Evolutionary conservation across 2,329 filamentous ascomycete genomes (phyloP), one percentile per base, ranked within the genome.

Genomic region (Trichophyton verrucosum): DNA sequence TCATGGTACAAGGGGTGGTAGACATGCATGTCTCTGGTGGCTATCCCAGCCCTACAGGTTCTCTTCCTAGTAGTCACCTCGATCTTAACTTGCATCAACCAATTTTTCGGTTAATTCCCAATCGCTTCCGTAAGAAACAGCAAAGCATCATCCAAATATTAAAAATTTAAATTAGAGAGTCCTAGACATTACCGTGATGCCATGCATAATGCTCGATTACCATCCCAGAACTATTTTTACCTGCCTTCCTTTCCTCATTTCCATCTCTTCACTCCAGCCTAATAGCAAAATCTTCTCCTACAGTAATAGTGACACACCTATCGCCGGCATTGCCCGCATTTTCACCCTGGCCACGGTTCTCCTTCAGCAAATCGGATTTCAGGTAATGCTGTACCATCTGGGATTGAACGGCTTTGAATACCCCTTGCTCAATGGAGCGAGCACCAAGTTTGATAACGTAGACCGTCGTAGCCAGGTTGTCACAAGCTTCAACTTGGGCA

Each of bases 401-500:
- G 24, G 62, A 40, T 27, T 63, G 51, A 24, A 63, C 51, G 1
- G 62, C 55, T 15, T 20, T 59, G 20, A 60, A 47, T 6, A 65
- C 61, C 2, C 24, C 51, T 24, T 61, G 61, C 15, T 64, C 27
- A 36, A 64, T 62, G 22, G 53, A 61, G 3, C 61, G 59, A 44
- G 60, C 62, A n/a, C 64, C 64, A 15, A 57, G 46, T 7, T 20
- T 59, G 17, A 46, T 27, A 44, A 57, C 36, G 38, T 63, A 63
- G 42, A 36, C 22, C 8, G 11, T 40, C 24, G 40, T 20, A 7
- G 42, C 60, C 13, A 63, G 38, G 51, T 22, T 17, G 6, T n/a
- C n/a, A 51, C 57, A 61, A 15, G 60, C 57, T 9, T 60, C 17
- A 9, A 36, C 49, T 8, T 38, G 27, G 13, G 44, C 59, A n/a